These are phyloP conservation scores for Suillus weaverae DNA, from an alignment of 768 basidiomycete species.

Conservation along the genomic window DNA sequence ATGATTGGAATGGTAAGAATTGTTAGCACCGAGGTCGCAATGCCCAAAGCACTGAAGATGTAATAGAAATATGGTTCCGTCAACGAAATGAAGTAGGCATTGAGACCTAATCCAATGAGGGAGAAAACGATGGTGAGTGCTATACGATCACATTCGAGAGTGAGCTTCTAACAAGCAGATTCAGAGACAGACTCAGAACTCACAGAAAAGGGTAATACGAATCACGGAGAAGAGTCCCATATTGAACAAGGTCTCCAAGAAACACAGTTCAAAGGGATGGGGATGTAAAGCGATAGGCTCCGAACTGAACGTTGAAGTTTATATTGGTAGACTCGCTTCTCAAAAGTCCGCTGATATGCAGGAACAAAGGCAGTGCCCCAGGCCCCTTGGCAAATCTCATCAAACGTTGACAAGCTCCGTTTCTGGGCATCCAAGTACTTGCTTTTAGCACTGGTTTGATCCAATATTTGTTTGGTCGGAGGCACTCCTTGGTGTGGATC, in stretches of 20 bases:
- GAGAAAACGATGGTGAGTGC: conserved; percentile 24
- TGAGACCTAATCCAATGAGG: conserved; percentile 31
- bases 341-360: background rate
- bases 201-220: conserved; percentile 26
- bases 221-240: conserved; percentile 11
- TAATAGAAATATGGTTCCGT: conserved; percentile 18
- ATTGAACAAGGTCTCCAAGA: background rate
- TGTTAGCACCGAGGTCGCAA: conserved; percentile 31
- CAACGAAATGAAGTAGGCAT: conserved; percentile 27
- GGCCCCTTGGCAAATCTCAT: background rate
- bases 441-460: background rate
- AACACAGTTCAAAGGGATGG: background rate
- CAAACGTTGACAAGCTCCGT: background rate
- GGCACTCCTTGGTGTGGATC: too few relatives aligned
- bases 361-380: background rate
- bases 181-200: background rate
- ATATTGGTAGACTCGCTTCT: background rate
- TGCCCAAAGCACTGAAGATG: conserved; percentile 27
- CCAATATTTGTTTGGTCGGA: too few relatives aligned
- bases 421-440: background rate
- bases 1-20: conserved; percentile 31
- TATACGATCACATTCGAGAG: conserved; percentile 4
- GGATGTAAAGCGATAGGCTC: background rate
- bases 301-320: background rate
- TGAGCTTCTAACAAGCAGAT: conserved; percentile 4